Base-by-base conservation (phyloP, 208 protist genomes). In the Kentomonas sorsogonicus region DNA sequence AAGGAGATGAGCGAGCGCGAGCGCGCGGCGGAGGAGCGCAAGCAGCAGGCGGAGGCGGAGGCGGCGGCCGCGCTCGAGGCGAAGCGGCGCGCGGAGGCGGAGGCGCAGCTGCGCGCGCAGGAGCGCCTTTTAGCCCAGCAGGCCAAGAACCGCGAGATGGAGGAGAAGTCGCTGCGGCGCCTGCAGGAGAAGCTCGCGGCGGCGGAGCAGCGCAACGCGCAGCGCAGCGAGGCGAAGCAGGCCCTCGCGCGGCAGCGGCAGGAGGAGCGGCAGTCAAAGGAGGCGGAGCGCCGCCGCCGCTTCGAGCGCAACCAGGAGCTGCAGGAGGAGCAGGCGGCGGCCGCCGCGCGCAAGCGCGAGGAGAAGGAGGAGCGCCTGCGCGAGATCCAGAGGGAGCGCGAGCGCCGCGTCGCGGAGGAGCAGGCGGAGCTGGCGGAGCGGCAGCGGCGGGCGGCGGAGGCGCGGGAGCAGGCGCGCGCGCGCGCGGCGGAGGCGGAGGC, bases 361-460 rank as follows among this genome's bases (percentile, higher is more conserved):
- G 71, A 77, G 29, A 83, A 83, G 65, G 77, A 82, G 26, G 63
- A 43, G 38, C 81, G 78, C 51, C n/a, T 86, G 29, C 67, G 69
- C 55, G 33, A 69, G 50, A 29, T 77, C 10, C 47, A 64, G 0
- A 36, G 65, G 29, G 69, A 66, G 46, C 73, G 76, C 11, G 60
- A 77, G 43, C 55, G 54, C n/a, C 57, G 67, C 11, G 26, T 63
- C 9, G 61, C 34, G 20, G 75, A 68, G 63, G 73, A 81, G 68
- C 79, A 71, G 10, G 52, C 58, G 20, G 56, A 63, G 45, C 57
- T 79, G 47, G 11, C 43, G 15, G 77, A 70, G 54, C 73, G 69
- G 59, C 76, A 79, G 48, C 66, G 60, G n/a, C 61, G 66, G 38
- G 79, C 75, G 1, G 55, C 52, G 18, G 67, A 71, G 58, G 65